phyloP scores from a whole-genome alignment of 176 grass and related monocot genomes.

The Eleusine coracana region DNA sequence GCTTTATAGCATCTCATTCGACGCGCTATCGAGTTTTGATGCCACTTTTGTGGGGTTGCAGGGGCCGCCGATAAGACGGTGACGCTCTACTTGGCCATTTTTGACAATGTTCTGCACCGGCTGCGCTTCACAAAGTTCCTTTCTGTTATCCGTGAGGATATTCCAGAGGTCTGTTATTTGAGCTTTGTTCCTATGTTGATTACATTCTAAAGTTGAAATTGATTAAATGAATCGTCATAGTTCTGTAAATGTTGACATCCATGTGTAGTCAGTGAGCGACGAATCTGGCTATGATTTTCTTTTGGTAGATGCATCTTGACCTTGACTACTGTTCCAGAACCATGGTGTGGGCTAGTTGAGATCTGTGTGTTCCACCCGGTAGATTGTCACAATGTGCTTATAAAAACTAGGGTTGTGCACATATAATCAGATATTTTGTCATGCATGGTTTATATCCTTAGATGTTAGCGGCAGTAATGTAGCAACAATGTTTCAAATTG shows the following conservation, averaged over 20 bases:
- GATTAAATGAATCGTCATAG: not conserved
- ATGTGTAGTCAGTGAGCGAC: not conserved
- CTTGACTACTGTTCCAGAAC: slow-evolving; percentile 12
- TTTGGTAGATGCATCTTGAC: slow-evolving; percentile 19
- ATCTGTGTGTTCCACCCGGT: not conserved
- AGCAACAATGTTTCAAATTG: not conserved
- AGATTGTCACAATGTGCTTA: not conserved
- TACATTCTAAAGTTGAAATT: not conserved
- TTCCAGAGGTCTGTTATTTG: slow-evolving; percentile 44
- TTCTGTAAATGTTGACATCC: slow-evolving; percentile 35
- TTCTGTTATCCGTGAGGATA: slow-evolving; percentile 49
- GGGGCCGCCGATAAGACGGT: slow-evolving; percentile 40
- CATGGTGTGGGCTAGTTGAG: not conserved
- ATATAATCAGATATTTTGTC: not conserved
- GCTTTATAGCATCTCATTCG: not conserved
- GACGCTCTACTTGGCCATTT: slow-evolving; percentile 68
- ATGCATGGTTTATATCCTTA: not conserved
- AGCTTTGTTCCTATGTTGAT: not conserved
- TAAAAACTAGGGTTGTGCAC: not conserved
- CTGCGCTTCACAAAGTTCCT: slow-evolving; percentile 87
- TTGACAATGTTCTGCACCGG: slow-evolving; percentile 73
- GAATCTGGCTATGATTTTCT: not conserved
- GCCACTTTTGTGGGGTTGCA: slow-evolving; percentile 37
- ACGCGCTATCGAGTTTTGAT: not conserved
- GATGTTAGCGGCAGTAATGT: not conserved